These are phyloP conservation scores for Tulasnella sp. DNA, from an alignment of 768 basidiomycete genomes.

Conservation along the genomic window DNA sequence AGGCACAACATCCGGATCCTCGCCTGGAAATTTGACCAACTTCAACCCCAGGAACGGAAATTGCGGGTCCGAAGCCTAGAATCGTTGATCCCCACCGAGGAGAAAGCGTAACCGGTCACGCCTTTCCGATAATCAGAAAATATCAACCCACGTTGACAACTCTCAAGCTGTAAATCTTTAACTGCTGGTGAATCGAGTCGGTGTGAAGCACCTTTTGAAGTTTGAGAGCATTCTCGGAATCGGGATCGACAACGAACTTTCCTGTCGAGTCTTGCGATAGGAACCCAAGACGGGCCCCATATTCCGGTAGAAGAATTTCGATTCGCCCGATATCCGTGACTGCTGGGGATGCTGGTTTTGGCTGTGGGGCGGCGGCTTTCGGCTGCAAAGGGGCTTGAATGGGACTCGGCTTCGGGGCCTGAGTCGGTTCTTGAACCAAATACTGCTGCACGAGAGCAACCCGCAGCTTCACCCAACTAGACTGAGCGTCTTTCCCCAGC, in stretches of 20 bases:
- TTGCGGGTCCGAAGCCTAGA: neutral
- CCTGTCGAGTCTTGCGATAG: neutral
- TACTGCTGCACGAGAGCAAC: neutral
- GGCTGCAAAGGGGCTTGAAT: neutral
- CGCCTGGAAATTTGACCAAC: neutral
- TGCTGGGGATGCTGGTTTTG: neutral
- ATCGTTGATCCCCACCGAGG: neutral
- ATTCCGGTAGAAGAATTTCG: neutral
- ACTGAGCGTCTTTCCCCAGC: neutral
- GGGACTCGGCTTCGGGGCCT: neutral
- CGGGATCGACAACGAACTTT: neutral
- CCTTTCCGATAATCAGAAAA: neutral
- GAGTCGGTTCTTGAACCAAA: too few relatives aligned
- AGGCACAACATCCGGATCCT: neutral
- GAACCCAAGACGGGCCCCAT: neutral
- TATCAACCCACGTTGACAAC: neutral
- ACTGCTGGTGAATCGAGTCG: neutral
- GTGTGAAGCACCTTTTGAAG: neutral
- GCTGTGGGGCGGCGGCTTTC: neutral
- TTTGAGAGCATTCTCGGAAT: neutral
- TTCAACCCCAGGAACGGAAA: slow-evolving; percentile 3
- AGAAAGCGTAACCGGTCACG: neutral
- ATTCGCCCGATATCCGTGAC: neutral
- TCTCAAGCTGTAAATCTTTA: neutral
- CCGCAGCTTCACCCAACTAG: neutral